phyloP scores from a whole-genome alignment of 2,329 filamentous ascomycete species.

The Diaporthe batatas region DNA sequence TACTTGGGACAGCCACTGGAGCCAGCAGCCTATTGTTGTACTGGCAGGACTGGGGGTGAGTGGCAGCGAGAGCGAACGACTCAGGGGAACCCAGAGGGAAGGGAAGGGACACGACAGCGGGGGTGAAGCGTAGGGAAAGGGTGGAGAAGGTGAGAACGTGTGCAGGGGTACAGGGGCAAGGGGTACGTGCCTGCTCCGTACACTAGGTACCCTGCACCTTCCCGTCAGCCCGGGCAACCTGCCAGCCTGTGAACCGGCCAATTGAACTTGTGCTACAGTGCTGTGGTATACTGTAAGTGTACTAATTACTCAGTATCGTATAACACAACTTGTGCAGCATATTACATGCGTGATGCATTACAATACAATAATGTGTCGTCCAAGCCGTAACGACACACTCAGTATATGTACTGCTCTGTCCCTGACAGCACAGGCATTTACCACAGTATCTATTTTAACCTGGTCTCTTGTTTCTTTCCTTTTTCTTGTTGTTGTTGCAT shows the following conservation, averaged over 20 bases:
- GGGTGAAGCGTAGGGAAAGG: neutral
- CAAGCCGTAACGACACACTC: neutral
- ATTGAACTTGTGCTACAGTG: too few species aligned
- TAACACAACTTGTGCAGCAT: neutral
- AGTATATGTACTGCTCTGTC: neutral
- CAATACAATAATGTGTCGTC: neutral
- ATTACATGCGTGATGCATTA: neutral
- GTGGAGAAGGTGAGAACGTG: neutral
- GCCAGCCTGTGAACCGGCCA: neutral
- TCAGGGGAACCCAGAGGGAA: slow-evolving; percentile 31
- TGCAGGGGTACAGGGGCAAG: neutral
- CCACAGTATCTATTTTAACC: too few species aligned
- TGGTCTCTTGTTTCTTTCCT: neutral
- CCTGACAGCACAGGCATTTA: neutral
- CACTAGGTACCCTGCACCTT: slow-evolving; percentile 22
- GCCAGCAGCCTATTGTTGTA: too few species aligned
- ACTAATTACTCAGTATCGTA: neutral
- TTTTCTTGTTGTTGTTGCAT: neutral
- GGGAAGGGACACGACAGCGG: slow-evolving; percentile 28
- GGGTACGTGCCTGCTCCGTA: too few species aligned
- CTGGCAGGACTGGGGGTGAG: too few species aligned
- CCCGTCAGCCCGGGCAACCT: slow-evolving; percentile 6
- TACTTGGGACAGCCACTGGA: slow-evolving; percentile 33
- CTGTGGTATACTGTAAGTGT: too few species aligned
- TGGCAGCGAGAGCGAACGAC: slow-evolving; percentile 23